Evolutionary conservation across 2,329 filamentous ascomycete species (phyloP).

Genomic region (Fusarium humuli): DNA sequence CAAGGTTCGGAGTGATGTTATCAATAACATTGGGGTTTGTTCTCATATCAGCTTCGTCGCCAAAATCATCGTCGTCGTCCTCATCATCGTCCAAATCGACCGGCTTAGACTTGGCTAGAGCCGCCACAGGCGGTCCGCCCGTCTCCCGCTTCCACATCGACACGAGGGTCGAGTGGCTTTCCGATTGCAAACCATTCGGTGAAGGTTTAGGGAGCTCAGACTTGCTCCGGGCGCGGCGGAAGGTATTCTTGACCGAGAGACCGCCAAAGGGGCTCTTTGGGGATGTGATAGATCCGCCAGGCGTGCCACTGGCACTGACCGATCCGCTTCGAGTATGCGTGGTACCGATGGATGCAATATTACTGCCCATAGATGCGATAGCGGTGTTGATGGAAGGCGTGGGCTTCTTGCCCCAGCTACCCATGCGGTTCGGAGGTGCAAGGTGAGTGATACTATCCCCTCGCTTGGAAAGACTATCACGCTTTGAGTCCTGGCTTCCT

Average conservation of each 20-base stretch:
- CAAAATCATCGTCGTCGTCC: conserved; percentile 64
- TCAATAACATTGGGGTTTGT: conserved; percentile 74
- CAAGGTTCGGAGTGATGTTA: conserved; percentile 75
- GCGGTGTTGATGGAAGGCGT: conserved; percentile 70
- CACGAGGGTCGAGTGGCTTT: conserved; percentile 59
- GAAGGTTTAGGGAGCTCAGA: conserved; percentile 61
- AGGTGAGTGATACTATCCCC: conserved; percentile 60
- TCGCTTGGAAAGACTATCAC: conserved; percentile 52
- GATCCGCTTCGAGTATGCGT: conserved; percentile 70
- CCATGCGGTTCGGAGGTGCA: conserved; percentile 62
- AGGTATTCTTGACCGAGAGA: conserved; percentile 59
- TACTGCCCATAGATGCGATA: conserved; percentile 65
- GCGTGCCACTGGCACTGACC: conserved; percentile 66
- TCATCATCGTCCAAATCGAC: conserved; percentile 61
- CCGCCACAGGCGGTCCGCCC: conserved; percentile 66
- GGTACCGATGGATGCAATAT: conserved; percentile 66
- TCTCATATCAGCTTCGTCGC: conserved; percentile 70
- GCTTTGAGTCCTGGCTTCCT: conserved; percentile 47
- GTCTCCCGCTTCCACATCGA: conserved; percentile 62
- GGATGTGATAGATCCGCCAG: conserved; percentile 64
- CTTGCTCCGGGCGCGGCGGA: conserved; percentile 68
- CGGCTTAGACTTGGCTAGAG: conserved; percentile 53
- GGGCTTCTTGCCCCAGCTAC: conserved; percentile 64
- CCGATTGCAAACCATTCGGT: conserved; percentile 43
- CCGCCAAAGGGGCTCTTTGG: conserved; percentile 63